Percentiles rank a stretch among this genome's conserved stretches.
Evolutionary conservation across 768 basidiomycete species (phyloP).

Genomic region (Holtermanniella nyarrowii): DNA sequence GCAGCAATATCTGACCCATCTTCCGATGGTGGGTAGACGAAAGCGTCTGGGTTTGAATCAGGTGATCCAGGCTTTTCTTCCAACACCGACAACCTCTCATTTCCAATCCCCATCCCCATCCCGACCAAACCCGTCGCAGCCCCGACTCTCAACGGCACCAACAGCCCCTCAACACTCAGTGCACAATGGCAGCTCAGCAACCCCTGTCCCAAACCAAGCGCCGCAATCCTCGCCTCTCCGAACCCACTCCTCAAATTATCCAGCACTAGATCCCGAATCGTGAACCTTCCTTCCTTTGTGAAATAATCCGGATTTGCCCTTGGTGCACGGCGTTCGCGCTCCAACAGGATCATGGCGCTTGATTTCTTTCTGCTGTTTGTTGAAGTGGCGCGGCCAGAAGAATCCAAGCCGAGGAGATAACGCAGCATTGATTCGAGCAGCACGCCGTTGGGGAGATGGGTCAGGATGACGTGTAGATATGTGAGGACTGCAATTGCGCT

Average conservation of each 20-base stretch:
- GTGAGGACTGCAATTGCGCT: slow-evolving; percentile 92
- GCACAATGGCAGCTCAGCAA: slow-evolving; percentile 62
- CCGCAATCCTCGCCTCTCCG: slow-evolving; percentile 59
- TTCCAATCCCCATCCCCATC: too few species aligned
- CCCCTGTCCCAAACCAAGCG: slow-evolving; percentile 69
- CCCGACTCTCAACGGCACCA: slow-evolving; percentile 32
- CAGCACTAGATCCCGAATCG: slow-evolving; percentile 75
- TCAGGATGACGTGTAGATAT: slow-evolving; percentile 64
- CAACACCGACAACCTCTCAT: too few species aligned
- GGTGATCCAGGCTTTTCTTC: too few species aligned
- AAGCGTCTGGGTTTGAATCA: too few species aligned
- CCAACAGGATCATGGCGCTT: slow-evolving; percentile 80
- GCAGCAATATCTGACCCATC: too few species aligned
- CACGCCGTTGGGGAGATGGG: slow-evolving; percentile 25
- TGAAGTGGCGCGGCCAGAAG: not conserved
- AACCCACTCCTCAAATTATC: slow-evolving; percentile 64
- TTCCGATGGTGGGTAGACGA: too few species aligned
- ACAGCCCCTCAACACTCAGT: slow-evolving; percentile 53
- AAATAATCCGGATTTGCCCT: slow-evolving; percentile 57
- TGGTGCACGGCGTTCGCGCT: slow-evolving; percentile 64
- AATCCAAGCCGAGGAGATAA: slow-evolving; percentile 14
- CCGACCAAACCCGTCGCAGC: slow-evolving; percentile 23
- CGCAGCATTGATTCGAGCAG: slow-evolving; percentile 14
- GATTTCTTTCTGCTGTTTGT: slow-evolving; percentile 55
- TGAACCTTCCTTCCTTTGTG: slow-evolving; percentile 77